phyloP scores from a whole-genome alignment of 2,329 filamentous ascomycete genomes.

The Penicillium vulpinum region DNA sequence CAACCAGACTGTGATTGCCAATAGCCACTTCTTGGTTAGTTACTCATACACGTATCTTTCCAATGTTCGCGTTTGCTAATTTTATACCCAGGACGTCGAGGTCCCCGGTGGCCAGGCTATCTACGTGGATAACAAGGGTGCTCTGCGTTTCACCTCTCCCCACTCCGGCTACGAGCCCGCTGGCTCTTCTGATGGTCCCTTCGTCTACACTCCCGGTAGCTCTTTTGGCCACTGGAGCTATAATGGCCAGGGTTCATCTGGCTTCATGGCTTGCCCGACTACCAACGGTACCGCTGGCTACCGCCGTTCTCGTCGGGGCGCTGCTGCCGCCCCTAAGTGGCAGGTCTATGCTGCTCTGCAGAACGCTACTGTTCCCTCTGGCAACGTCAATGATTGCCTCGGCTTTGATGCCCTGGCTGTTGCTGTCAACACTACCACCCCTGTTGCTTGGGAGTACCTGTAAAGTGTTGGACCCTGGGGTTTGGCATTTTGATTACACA shows the following conservation, averaged over 20 bases:
- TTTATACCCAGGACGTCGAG: slow-evolving; percentile 42
- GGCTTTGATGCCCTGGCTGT: slow-evolving; percentile 39
- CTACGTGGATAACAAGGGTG: slow-evolving; percentile 57
- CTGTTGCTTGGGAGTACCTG: slow-evolving; percentile 43
- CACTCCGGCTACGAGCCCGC: slow-evolving; percentile 55
- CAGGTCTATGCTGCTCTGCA: slow-evolving; percentile 43
- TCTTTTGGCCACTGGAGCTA: slow-evolving; percentile 32
- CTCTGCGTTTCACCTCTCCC: slow-evolving; percentile 56
- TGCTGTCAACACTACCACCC: slow-evolving; percentile 18
- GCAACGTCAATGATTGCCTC: slow-evolving; percentile 40
- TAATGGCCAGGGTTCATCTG: slow-evolving; percentile 33
- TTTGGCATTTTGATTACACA: background rate
- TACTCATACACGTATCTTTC: background rate
- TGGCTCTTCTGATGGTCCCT: slow-evolving; percentile 53
- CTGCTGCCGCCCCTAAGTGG: slow-evolving; percentile 25
- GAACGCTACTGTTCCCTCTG: slow-evolving; percentile 41
- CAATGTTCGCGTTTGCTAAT: slow-evolving; percentile 16
- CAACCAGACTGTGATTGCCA: slow-evolving; percentile 49
- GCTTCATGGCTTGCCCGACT: slow-evolving; percentile 46
- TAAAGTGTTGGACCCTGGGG: slow-evolving; percentile 20
- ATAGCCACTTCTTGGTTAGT: slow-evolving; percentile 38
- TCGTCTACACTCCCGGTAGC: slow-evolving; percentile 39
- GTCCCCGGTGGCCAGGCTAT: slow-evolving; percentile 64
- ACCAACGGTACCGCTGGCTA: slow-evolving; percentile 10
- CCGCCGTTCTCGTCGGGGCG: slow-evolving; percentile 9